A percentile compares a stretch with the other conserved stretches of the same genome.
Evolutionary conservation across 2,329 filamentous ascomycete species (phyloP).

Genomic region (Fusarium guadeloupense): DNA sequence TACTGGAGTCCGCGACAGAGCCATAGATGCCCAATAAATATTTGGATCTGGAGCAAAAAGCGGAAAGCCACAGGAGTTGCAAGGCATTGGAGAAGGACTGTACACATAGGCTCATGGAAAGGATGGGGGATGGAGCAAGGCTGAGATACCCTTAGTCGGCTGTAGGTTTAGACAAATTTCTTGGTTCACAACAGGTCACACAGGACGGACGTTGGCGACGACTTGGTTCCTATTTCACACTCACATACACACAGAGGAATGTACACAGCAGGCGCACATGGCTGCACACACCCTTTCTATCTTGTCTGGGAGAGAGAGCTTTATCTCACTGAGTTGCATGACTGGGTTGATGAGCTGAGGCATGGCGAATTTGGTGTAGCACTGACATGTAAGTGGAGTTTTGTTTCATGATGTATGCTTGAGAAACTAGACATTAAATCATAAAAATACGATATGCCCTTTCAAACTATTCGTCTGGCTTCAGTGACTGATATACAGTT

Average conservation of each 20-base stretch:
- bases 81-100: conserved; percentile 19
- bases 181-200: conserved; percentile 37
- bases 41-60: conserved; percentile 1
- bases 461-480: conserved; percentile 8
- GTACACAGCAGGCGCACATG: conserved; percentile 30
- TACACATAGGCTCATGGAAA: conserved; percentile 30
- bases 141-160: conserved; percentile 50
- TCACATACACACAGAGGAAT: conserved; percentile 26
- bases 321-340: conserved; percentile 19
- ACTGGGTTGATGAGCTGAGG: conserved; percentile 13
- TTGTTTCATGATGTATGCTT: conserved; percentile 19
- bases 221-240: conserved; percentile 29
- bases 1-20: conserved; percentile 23
- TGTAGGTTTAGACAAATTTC: conserved; percentile 50
- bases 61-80: conserved; percentile 17
- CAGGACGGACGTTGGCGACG: conserved; percentile 18
- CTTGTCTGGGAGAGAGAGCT: conserved; percentile 15
- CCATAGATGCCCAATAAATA: conserved; percentile 21
- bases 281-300: conserved; percentile 20
- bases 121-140: conserved; percentile 34
- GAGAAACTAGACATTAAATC: conserved; percentile 34
- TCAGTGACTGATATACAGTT: neutral
- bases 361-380: conserved; percentile 25
- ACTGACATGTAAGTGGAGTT: conserved; percentile 32
- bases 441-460: conserved; percentile 30